Base-by-base conservation (phyloP, 805 yeast species). In the Wickerhamiella azyma region DNA sequence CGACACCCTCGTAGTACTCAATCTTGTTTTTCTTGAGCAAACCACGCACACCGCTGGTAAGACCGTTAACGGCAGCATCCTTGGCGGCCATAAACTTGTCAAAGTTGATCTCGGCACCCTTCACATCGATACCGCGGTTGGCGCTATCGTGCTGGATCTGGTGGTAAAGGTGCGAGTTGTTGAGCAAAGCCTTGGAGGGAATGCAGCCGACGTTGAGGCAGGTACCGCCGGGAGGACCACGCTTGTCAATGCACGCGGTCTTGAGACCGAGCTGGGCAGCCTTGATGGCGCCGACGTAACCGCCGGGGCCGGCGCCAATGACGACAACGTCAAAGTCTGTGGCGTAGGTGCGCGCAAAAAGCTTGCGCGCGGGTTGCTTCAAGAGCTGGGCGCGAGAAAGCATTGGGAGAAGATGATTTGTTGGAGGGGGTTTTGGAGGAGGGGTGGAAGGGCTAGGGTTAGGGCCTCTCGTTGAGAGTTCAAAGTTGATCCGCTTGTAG, bases 271-370 rank as follows among this genome's bases (percentile, higher is more conserved):
- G 73, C 72, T 92, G 99, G 43, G 98, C 98, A 50, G 96, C 96
- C 67, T 85, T 89, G 66, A 92, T 92, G 60, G 99, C 98, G 47
- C 96, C 97, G 58, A 92, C 92, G 66, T 92, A 92, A 52, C 99
- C 99, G 66, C 97, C 99, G 56, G 99, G 99, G 49, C 99, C 99
- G 59, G 96, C 97, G 56, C 99, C 99, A 61, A 92, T 82, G 57
- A 92, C 85, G 46, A 89, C 94, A 46, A 92, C 76, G 60, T 92
- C 97, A 63, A 85, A 92, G 61, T 80, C 79, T 45, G 51, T 49
- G 16, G 45, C 45, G 17, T 42, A 42, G 5, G 36, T 18, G 26
- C 45, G 45, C 26, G 14, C 33, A 30, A 30, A n/a, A 6, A 30
- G n/a, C 16, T 30, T 30, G 16, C 33, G 33, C 33, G 33, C 33